Evolutionary conservation across 306 rosid species (phyloP).

Genomic region (Biancaea sappan): DNA sequence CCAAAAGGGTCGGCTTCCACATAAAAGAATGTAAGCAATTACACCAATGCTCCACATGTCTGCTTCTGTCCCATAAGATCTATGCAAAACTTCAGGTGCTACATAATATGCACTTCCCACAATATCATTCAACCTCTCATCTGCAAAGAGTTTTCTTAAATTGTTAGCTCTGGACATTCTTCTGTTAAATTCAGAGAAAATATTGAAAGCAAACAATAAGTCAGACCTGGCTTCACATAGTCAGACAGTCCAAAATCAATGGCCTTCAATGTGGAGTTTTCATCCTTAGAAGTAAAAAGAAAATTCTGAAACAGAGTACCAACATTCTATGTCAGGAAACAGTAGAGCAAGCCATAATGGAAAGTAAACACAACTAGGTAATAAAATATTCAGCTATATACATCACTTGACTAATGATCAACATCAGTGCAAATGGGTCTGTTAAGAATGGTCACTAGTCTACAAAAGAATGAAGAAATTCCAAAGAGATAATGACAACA

Average conservation of each 20-base stretch:
- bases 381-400: background rate
- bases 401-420: background rate
- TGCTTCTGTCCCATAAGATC: slow-evolving; percentile 82
- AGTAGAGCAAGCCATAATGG: slow-evolving; percentile 13
- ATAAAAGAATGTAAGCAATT: slow-evolving; percentile 81
- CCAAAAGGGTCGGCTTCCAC: slow-evolving; percentile 93
- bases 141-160: slow-evolving; percentile 39
- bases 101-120: slow-evolving; percentile 91
- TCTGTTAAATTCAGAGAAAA: background rate
- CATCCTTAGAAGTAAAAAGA: slow-evolving; percentile 69
- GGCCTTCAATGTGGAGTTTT: slow-evolving; percentile 60
- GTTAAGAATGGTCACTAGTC: slow-evolving; percentile 9
- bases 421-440: background rate
- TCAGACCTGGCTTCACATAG: slow-evolving; percentile 81
- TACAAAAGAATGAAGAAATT: slow-evolving; percentile 15
- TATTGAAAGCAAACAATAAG: slow-evolving; percentile 19
- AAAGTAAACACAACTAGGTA: slow-evolving; percentile 12
- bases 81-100: slow-evolving; percentile 91
- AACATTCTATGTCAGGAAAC: slow-evolving; percentile 21
- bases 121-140: slow-evolving; percentile 85
- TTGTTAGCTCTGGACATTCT: slow-evolving; percentile 16
- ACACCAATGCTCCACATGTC: slow-evolving; percentile 97
- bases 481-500: background rate
- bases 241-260: slow-evolving; percentile 87
- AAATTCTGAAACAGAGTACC: slow-evolving; percentile 65